Percentiles rank a stretch among this genome's conserved stretches.
These are phyloP conservation scores for Populus deltoides DNA, from an alignment of 345 rosid species.

Conservation along the genomic window DNA sequence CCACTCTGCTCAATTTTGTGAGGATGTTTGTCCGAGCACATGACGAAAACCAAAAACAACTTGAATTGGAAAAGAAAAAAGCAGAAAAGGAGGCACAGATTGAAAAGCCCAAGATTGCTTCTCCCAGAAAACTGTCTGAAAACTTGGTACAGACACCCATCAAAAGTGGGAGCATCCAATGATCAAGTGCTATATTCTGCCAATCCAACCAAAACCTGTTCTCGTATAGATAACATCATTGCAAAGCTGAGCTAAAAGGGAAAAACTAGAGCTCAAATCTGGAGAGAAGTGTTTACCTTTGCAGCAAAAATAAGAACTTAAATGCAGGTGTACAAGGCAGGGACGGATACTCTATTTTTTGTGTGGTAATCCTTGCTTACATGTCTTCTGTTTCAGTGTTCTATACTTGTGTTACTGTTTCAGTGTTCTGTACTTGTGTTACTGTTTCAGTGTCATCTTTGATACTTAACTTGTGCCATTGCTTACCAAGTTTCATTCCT, in stretches of 20 bases:
- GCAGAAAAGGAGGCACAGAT: conserved; percentile 48
- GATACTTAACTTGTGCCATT: background rate
- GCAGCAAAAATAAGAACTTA: conserved; percentile 4
- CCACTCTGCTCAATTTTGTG: conserved; percentile 73
- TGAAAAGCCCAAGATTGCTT: conserved; percentile 34
- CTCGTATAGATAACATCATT: background rate
- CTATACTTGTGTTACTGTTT: background rate
- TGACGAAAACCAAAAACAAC: conserved; percentile 67
- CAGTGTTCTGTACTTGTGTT: background rate
- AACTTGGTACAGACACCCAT: background rate
- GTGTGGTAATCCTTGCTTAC: conserved; percentile 2
- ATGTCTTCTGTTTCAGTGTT: background rate
- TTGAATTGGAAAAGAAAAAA: conserved; percentile 63
- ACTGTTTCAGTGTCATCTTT: background rate
- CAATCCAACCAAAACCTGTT: background rate
- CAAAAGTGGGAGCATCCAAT: conserved; percentile 16
- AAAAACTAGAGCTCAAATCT: background rate
- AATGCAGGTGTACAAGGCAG: conserved; percentile 1
- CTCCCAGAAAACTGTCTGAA: conserved; percentile 25
- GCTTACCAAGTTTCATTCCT: background rate
- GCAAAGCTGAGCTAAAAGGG: background rate
- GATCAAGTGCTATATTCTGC: background rate
- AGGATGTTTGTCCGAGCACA: conserved; percentile 74
- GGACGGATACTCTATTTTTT: background rate
- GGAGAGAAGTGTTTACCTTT: conserved; percentile 4